Percentiles rank a stretch among this genome's conserved stretches.
phyloP scores from a whole-genome alignment of 805 yeast genomes.

The Candida fluviatilis region DNA sequence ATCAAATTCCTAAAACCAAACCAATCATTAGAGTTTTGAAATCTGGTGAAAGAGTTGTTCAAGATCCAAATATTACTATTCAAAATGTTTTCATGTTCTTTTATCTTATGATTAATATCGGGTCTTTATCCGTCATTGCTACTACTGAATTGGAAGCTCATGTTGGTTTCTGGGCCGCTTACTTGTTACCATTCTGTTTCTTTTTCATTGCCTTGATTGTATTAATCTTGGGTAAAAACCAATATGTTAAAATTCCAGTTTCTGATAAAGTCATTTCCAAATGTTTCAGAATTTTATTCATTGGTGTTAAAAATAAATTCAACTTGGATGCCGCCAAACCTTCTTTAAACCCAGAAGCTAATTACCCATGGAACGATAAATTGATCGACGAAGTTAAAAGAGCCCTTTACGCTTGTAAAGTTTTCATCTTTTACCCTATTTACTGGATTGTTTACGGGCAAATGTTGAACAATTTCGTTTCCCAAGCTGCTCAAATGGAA shows the following conservation, averaged over 20 bases:
- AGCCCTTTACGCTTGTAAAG: slow-evolving; percentile 67
- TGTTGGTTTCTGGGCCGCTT: slow-evolving; percentile 74
- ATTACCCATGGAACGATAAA: slow-evolving; percentile 58
- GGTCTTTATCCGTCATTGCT: slow-evolving; percentile 70
- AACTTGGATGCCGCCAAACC: slow-evolving; percentile 57
- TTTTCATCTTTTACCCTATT: slow-evolving; percentile 65
- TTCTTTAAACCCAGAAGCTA: slow-evolving; percentile 42
- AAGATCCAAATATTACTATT: slow-evolving; percentile 65
- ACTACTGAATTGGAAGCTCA: slow-evolving; percentile 68
- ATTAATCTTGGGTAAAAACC: slow-evolving; percentile 50
- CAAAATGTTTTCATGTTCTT: slow-evolving; percentile 74
- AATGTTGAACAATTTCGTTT: slow-evolving; percentile 67
- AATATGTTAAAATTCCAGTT: slow-evolving; percentile 57
- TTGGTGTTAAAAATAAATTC: slow-evolving; percentile 45
- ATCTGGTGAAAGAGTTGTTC: slow-evolving; percentile 37
- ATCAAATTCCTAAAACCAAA: slow-evolving; percentile 43
- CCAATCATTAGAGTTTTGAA: slow-evolving; percentile 36
- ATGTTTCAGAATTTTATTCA: slow-evolving; percentile 41
- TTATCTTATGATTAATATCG: slow-evolving; percentile 73
- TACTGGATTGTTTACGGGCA: slow-evolving; percentile 72
- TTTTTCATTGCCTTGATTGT: slow-evolving; percentile 51
- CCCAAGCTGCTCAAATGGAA: slow-evolving; percentile 73
- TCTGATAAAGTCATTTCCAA: slow-evolving; percentile 57
- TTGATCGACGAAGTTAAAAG: slow-evolving; percentile 72
- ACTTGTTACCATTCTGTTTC: slow-evolving; percentile 60